Evolutionary conservation across 1,284 basidiomycete genomes (phyloP).

Genomic region (Trichosporon coremiiforme): DNA sequence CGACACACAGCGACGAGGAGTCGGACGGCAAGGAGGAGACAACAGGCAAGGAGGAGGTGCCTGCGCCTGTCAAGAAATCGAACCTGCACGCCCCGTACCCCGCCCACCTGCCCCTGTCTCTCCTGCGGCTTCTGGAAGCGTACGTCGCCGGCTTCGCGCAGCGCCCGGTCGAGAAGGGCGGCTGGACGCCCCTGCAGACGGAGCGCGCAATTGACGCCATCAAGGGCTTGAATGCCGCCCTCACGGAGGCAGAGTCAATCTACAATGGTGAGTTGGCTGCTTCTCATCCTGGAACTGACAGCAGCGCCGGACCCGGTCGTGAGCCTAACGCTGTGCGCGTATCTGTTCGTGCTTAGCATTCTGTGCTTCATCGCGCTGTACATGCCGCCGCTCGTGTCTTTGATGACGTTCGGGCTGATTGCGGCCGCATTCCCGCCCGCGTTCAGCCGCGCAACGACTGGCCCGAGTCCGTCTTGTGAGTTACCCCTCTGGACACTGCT

Average conservation of each 20-base stretch:
- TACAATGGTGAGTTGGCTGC: conserved; percentile 42
- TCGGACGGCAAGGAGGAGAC: conserved; percentile 17
- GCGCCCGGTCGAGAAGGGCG: conserved; percentile 38
- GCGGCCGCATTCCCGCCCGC: conserved; percentile 2
- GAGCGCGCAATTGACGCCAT: conserved; percentile 48
- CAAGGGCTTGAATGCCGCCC: conserved; percentile 39
- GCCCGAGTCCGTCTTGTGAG: conserved; percentile 25
- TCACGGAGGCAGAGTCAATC: conserved; percentile 52
- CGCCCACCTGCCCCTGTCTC: conserved; percentile 49
- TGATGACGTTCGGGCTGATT: not conserved
- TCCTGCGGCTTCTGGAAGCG: conserved; percentile 52
- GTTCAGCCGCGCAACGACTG: conserved; percentile 12
- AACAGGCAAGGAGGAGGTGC: conserved; percentile 4
- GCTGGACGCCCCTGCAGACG: conserved; percentile 49
- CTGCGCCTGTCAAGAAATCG: conserved; percentile 38
- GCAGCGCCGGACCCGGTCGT: conserved; percentile 27
- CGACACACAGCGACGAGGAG: conserved; percentile 20
- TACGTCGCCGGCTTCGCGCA: conserved; percentile 49
- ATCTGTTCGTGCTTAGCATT: conserved; percentile 20
- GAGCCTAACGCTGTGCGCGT: conserved; percentile 26
- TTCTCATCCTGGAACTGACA: conserved; percentile 13
- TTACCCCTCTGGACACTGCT: not conserved
- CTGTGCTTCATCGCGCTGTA: conserved; percentile 20
- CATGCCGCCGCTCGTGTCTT: conserved; percentile 8
- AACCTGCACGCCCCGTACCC: conserved; percentile 50